A percentile compares a stretch with the other conserved stretches of the same genome.
These are phyloP conservation scores for Astrocystis sublimbata DNA, from an alignment of 495 filamentous ascomycete genomes.

Conservation along the genomic window DNA sequence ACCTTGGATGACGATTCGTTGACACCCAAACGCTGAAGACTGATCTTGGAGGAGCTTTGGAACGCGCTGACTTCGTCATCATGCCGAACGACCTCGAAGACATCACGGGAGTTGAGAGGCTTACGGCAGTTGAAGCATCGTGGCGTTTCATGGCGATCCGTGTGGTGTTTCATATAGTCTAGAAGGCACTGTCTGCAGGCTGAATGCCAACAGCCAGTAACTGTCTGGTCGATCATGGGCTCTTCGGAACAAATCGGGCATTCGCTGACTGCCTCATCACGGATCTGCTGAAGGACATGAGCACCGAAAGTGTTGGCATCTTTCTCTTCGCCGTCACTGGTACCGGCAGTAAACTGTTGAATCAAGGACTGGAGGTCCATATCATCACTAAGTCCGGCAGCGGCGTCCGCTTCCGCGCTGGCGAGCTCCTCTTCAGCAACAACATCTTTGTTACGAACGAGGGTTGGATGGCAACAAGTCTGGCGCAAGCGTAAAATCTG, in stretches of 20 bases:
- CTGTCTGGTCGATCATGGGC: conserved; percentile 88
- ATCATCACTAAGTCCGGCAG: conserved; percentile 83
- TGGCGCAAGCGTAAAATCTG: conserved; percentile 94
- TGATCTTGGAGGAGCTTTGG: conserved; percentile 61
- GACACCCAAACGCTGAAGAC: conserved; percentile 74
- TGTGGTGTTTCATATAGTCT: conserved; percentile 84
- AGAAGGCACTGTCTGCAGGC: conserved; percentile 90
- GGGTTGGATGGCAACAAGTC: conserved; percentile 87
- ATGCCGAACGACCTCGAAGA: conserved; percentile 81
- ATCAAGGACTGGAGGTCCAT: conserved; percentile 92
- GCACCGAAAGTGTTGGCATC: conserved; percentile 75
- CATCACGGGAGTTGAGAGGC: conserved; percentile 74
- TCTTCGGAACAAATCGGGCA: conserved; percentile 95
- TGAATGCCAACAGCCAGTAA: conserved; percentile 95
- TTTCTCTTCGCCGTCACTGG: conserved; percentile 65
- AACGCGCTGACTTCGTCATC: conserved; percentile 39
- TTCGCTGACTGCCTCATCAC: conserved; percentile 81
- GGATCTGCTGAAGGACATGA: conserved; percentile 85
- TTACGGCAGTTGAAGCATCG: conserved; percentile 89
- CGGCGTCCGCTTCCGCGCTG: conserved; percentile 73
- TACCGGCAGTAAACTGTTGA: conserved; percentile 71
- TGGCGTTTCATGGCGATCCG: conserved; percentile 69
- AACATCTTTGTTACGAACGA: conserved; percentile 81
- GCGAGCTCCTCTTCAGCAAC: conserved; percentile 88
- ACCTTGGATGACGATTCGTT: conserved; percentile 83